phyloP scores from a whole-genome alignment of 169 alveolate genomes.

The Plasmodium gaboni region DNA sequence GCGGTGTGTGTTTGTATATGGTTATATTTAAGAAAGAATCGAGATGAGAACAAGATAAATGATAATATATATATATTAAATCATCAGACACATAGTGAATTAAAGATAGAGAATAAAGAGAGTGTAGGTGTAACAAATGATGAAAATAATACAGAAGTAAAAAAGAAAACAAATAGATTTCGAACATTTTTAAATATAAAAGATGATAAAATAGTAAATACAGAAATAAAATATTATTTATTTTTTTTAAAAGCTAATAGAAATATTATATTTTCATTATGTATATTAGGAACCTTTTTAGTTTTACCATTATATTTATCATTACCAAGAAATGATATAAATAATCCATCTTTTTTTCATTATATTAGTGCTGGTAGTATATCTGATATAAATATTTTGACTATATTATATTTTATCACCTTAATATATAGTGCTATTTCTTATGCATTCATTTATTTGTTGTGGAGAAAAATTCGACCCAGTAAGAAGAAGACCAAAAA shows the following conservation, averaged over 20 bases:
- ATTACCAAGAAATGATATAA: slow-evolving; percentile 55
- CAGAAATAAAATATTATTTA: slow-evolving; percentile 74
- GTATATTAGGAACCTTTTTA: slow-evolving; percentile 67
- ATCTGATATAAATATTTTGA: slow-evolving; percentile 46
- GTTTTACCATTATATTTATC: slow-evolving; percentile 65
- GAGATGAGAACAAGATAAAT: slow-evolving; percentile 68
- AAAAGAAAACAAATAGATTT: slow-evolving; percentile 15
- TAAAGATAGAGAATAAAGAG: slow-evolving; percentile 18
- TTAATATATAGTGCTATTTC: slow-evolving; percentile 74
- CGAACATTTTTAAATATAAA: slow-evolving; percentile 70
- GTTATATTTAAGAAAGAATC: slow-evolving; percentile 37
- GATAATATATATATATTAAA: slow-evolving; percentile 58
- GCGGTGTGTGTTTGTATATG: slow-evolving; percentile 68
- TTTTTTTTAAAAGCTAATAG: slow-evolving; percentile 73
- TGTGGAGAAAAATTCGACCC: slow-evolving; percentile 62
- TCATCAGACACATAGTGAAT: slow-evolving; percentile 18
- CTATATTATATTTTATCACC: slow-evolving; percentile 56
- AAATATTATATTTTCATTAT: slow-evolving; percentile 60
- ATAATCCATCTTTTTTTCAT: slow-evolving; percentile 63
- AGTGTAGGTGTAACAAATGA: slow-evolving; percentile 1
- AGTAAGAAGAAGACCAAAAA: slow-evolving; percentile 65
- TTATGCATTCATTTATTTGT: slow-evolving; percentile 57
- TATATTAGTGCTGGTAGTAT: slow-evolving; percentile 76
- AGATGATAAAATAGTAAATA: slow-evolving; percentile 74
- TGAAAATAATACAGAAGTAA: slow-evolving; percentile 1